phyloP scores from a whole-genome alignment of 2,329 filamentous ascomycete species.

The Cytospora piceicola region DNA sequence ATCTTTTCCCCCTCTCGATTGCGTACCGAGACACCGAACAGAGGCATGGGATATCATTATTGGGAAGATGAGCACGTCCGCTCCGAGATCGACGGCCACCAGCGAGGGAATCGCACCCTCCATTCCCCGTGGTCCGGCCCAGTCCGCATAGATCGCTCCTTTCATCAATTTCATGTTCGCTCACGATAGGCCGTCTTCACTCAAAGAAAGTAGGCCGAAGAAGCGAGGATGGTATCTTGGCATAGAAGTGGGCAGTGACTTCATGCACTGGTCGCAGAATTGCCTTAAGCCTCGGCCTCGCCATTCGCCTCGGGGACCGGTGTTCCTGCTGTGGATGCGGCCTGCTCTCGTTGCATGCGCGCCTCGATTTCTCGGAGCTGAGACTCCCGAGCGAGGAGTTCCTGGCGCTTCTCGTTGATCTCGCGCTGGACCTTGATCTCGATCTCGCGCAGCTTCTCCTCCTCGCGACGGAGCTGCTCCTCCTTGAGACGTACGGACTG shows the following conservation, averaged over 20 bases:
- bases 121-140: slow-evolving; percentile 22
- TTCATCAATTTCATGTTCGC: slow-evolving; percentile 23
- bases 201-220: slow-evolving; percentile 22
- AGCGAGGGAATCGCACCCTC: slow-evolving; percentile 17
- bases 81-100: slow-evolving; percentile 19
- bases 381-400: slow-evolving; percentile 94
- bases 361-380: slow-evolving; percentile 99
- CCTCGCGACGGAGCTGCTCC: slow-evolving; percentile 96
- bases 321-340: slow-evolving; percentile 50
- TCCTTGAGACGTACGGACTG: slow-evolving; percentile 99
- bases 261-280: slow-evolving; percentile 20
- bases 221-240: slow-evolving; percentile 24
- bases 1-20: slow-evolving; percentile 31
- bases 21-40: slow-evolving; percentile 30
- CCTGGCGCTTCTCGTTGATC: slow-evolving; percentile 99
- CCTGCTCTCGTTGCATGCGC: slow-evolving; percentile 88
- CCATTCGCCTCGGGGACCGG: slow-evolving; percentile 55
- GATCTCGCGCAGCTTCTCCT: slow-evolving; percentile 99
- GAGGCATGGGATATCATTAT: slow-evolving; percentile 31
- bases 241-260: slow-evolving; percentile 22
- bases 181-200: slow-evolving; percentile 18
- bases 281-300: slow-evolving; percentile 53
- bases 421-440: slow-evolving; percentile 99
- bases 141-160: slow-evolving; percentile 21
- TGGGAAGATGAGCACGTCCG: slow-evolving; percentile 27